Conservation (phyloP, 2,329 filamentous ascomycete species). For the Xylariaceae sp. region DNA sequence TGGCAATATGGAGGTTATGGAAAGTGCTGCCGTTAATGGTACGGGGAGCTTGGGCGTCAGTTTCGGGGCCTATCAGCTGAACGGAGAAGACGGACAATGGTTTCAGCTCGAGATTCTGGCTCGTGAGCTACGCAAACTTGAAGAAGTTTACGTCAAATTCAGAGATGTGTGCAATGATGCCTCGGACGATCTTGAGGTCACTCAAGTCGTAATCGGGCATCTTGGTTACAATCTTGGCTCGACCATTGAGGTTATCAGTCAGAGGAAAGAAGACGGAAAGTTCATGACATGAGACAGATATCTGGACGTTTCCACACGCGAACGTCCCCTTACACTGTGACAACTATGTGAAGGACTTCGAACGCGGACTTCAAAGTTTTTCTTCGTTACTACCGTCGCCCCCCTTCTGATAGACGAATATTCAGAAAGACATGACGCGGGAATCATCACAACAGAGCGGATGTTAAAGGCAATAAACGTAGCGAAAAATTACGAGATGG, state of each 20-base stretch:
- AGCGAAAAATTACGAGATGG: too few species aligned
- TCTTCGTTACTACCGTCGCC: too few species aligned
- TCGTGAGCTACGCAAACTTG: slow-evolving; percentile 45
- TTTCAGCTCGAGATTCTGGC: slow-evolving; percentile 45
- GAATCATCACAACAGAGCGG: too few species aligned
- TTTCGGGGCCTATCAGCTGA: slow-evolving; percentile 42
- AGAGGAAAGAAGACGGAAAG: slow-evolving; percentile 32
- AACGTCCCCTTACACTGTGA: too few species aligned
- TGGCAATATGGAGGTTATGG: slow-evolving; percentile 16
- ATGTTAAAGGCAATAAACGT: too few species aligned
- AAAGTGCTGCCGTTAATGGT: slow-evolving; percentile 4
- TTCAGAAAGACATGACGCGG: too few species aligned
- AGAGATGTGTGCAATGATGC: slow-evolving; percentile 38
- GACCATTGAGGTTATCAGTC: slow-evolving; percentile 39
- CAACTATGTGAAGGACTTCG: too few species aligned
- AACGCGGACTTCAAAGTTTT: too few species aligned
- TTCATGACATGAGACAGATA: slow-evolving; percentile 17
- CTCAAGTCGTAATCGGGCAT: slow-evolving; percentile 43
- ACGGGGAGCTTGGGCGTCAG: slow-evolving; percentile 34
- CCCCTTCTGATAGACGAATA: too few species aligned
- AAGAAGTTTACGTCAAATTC: slow-evolving; percentile 43
- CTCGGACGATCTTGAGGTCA: slow-evolving; percentile 40
- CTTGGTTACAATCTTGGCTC: slow-evolving; percentile 41
- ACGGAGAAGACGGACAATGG: slow-evolving; percentile 44
- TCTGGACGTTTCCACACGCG: too few species aligned